These are phyloP conservation scores for Monilinia vaccinii-corymbosi DNA, from an alignment of 2,329 filamentous ascomycete genomes.

Conservation along the genomic window DNA sequence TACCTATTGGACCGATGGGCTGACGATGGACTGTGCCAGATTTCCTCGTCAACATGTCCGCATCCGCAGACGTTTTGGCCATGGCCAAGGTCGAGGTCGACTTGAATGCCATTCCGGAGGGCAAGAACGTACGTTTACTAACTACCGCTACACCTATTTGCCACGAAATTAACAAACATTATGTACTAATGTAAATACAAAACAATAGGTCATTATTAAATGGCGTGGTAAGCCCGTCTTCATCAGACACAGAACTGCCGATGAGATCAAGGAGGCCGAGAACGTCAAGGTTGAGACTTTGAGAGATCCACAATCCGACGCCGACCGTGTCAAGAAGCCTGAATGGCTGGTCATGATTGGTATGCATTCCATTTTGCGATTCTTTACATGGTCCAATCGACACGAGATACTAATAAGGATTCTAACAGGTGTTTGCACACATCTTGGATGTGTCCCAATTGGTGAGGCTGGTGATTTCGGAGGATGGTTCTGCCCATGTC, in stretches of 20 bases:
- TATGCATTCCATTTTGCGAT: slow-evolving; percentile 33
- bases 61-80: slow-evolving; percentile 94
- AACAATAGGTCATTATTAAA: slow-evolving; percentile 84
- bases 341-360: slow-evolving; percentile 99
- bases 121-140: slow-evolving; percentile 85
- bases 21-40: slow-evolving; percentile 47
- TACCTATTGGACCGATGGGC: slow-evolving; percentile 1
- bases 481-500: slow-evolving; percentile 99
- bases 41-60: slow-evolving; percentile 99
- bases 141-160: background rate
- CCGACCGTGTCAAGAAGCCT: slow-evolving; percentile 92
- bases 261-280: slow-evolving; percentile 94
- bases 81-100: slow-evolving; percentile 99
- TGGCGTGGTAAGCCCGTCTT: slow-evolving; percentile 99
- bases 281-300: slow-evolving; percentile 72
- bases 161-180: background rate
- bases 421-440: slow-evolving; percentile 82
- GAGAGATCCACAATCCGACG: slow-evolving; percentile 84
- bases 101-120: slow-evolving; percentile 85
- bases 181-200: slow-evolving; percentile 5
- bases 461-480: slow-evolving; percentile 97
- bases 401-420: slow-evolving; percentile 17
- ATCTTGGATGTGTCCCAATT: slow-evolving; percentile 97
- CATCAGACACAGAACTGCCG: slow-evolving; percentile 91
- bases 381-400: background rate